Evolutionary conservation across 768 basidiomycete genomes (phyloP).

Genomic region (Phlebiopsis flavidoalba): DNA sequence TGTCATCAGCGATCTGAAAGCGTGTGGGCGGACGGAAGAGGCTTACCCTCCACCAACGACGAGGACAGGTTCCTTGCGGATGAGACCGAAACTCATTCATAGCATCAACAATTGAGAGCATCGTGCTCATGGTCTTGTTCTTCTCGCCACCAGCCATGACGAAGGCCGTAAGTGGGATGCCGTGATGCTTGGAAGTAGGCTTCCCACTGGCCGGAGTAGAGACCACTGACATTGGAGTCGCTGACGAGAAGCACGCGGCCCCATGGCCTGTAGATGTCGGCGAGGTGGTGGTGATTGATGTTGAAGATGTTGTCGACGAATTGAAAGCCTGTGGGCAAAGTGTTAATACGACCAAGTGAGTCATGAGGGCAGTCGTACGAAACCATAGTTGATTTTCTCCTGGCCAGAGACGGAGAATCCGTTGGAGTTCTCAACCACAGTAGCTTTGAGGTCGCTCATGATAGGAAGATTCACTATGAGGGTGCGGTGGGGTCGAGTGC

Average conservation of each 20-base stretch:
- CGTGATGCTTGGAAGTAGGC: conserved; percentile 16
- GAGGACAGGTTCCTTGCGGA: conserved; percentile 16
- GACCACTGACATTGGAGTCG: conserved; percentile 10
- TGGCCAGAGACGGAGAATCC: conserved; percentile 10
- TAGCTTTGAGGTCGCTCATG: conserved; percentile 16
- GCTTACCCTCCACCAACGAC: conserved; percentile 15
- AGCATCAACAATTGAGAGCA: conserved; percentile 15
- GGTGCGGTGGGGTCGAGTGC: neutral
- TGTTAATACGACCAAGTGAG: neutral
- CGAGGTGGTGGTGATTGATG: conserved; percentile 9
- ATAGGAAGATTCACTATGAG: neutral
- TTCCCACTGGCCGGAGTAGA: conserved; percentile 12
- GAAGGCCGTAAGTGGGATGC: conserved; percentile 13
- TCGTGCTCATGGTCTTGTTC: conserved; percentile 18
- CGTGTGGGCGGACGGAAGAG: neutral
- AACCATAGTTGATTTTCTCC: conserved; percentile 14
- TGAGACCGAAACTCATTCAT: conserved; percentile 15
- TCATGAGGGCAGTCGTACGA: neutral
- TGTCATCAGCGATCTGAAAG: neutral
- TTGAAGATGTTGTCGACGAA: conserved; percentile 16
- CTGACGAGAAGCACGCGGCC: conserved; percentile 14
- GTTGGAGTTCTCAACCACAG: conserved; percentile 5
- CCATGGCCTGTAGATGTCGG: conserved; percentile 12
- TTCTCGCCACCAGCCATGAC: conserved; percentile 17
- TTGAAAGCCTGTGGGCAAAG: conserved; percentile 5